Conservation (phyloP, 805 yeast genomes). For the Yamadazyma sp. region DNA sequence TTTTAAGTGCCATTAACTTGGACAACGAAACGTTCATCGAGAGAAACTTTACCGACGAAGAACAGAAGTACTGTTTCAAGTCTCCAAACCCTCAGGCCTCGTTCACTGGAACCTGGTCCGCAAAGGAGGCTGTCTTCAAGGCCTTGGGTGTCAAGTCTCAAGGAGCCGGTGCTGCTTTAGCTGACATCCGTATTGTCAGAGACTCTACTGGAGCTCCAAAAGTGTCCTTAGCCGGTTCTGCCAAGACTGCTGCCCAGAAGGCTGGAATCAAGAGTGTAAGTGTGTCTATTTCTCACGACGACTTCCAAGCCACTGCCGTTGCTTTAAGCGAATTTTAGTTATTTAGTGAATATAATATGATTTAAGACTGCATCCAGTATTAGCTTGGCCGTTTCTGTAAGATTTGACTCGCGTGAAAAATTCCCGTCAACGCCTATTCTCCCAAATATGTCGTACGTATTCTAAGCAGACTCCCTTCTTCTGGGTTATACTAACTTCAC, state of each 20-base stretch:
- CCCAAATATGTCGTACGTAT: constrained; percentile 2
- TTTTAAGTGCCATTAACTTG: constrained; percentile 74
- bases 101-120: constrained; percentile 98
- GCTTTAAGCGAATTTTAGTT: constrained; percentile 67
- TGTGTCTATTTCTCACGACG: constrained; percentile 95
- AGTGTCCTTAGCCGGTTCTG: constrained; percentile 75
- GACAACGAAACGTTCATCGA: constrained; percentile 89
- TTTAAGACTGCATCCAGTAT: no score
- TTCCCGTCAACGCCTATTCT: neutral
- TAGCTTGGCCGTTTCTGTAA: no score
- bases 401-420: no score
- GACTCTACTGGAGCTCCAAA: constrained; percentile 76
- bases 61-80: constrained; percentile 71
- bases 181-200: constrained; percentile 84
- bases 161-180: constrained; percentile 94
- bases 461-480: neutral
- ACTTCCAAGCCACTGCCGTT: constrained; percentile 95
- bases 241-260: constrained; percentile 66
- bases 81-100: constrained; percentile 85
- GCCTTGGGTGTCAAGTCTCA: constrained; percentile 82
- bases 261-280: constrained; percentile 71
- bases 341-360: no score
- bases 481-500: neutral
- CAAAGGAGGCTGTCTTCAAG: constrained; percentile 98
- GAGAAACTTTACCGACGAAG: constrained; percentile 85